Conservation (phyloP, 345 rosid species). For the Heritiera littoralis region DNA sequence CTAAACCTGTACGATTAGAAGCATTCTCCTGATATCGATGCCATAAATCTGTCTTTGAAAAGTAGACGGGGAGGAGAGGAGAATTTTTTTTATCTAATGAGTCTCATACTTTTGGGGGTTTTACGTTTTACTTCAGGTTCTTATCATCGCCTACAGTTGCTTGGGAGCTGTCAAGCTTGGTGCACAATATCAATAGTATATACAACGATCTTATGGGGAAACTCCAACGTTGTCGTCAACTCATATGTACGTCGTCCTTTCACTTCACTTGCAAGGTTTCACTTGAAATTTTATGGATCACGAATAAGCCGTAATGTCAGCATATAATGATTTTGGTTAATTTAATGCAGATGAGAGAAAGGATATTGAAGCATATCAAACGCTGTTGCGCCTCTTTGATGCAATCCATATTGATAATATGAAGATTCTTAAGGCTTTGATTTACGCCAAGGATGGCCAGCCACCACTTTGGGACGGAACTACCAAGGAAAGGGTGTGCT, state of each 20-base stretch:
- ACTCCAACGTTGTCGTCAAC: constrained; percentile 39
- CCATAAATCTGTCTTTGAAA: not conserved
- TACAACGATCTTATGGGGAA: constrained; percentile 40
- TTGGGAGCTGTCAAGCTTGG: constrained; percentile 74
- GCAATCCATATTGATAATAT: constrained; percentile 59
- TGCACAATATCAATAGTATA: constrained; percentile 56
- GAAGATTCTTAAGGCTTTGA: constrained; percentile 59
- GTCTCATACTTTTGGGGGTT: not conserved
- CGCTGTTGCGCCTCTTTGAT: constrained; percentile 48
- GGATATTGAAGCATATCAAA: constrained; percentile 45
- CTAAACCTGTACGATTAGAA: not conserved
- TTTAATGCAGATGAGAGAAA: constrained; percentile 51
- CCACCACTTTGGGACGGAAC: constrained; percentile 55
- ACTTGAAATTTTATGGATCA: not conserved
- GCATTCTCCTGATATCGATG: not conserved
- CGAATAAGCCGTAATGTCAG: not conserved
- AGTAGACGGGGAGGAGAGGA: not conserved
- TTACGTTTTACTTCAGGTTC: constrained; percentile 29
- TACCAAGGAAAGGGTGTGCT: constrained; percentile 48
- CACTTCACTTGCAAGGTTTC: not conserved
- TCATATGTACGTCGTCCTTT: constrained; percentile 38
- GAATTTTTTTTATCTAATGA: not conserved
- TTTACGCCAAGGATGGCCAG: constrained; percentile 52
- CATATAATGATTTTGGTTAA: not conserved
- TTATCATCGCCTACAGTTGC: constrained; percentile 48